Base-by-base conservation (phyloP, 2,329 filamentous ascomycete genomes). In the Claviceps fusiformis region DNA sequence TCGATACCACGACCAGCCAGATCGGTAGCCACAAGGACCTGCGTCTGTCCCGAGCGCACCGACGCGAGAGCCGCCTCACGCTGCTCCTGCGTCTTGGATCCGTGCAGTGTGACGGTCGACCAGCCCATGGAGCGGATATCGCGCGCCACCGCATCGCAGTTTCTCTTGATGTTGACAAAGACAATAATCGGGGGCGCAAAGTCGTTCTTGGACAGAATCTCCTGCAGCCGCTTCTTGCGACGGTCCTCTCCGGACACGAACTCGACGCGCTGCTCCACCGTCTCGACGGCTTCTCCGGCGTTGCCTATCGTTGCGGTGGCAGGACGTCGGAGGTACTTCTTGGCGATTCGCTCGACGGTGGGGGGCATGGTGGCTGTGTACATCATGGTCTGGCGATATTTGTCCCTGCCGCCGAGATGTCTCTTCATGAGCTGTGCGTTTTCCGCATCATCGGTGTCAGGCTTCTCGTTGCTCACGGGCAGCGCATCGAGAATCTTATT, bases 101-200 rank as follows among this genome's bases (percentile, higher is more conserved):
- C 92, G 73, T 98, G 93, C 37, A 98, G 75, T 0, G 92, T 96
- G 63, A 95, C 91, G 8, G 86, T 82, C 24, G 83, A 87, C 77
- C 90, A 93, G 62, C 93, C 93, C 83, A 93, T 93, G 53, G 87
- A 81, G 67, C 95, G 93, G 75, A 98, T 93, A 66, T 97, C 92
- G 58, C 89, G 82, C 3, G 92, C 92, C 50, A 98, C 86, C 57
- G 89, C 88, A 68, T 98, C 93, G 74, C 92, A 97, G 74, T 97
- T 97, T 63, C 91, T 87, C 74, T 97, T 97, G 82, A 97, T 96
- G 71, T 98, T 98, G 80, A 98, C 93, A 69, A 98, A 98, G 60
- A 98, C 91, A 63, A 98, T 98, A 69, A 98, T 95, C 17, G 93
- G 93, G 9, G 92, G 82, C 8, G 80, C 77, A 71, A 91, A 97